Evolutionary conservation across 2,329 filamentous ascomycete species (phyloP), one percentile per base, ranked within the genome.

Genomic region (Colletotrichum lupini): DNA sequence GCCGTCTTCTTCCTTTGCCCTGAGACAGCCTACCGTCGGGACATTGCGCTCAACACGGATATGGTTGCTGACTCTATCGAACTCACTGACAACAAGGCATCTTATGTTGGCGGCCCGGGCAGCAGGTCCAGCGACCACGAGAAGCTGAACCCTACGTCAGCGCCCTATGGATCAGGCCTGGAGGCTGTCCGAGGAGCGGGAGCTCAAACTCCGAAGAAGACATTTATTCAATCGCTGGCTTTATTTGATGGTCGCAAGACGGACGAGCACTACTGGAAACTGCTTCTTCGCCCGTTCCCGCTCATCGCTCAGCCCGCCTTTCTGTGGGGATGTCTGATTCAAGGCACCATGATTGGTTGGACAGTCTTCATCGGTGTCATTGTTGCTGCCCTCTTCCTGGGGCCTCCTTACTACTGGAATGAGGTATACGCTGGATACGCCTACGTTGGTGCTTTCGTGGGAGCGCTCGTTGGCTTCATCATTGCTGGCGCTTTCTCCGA

Each of bases 271-370:
- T 96, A 96, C 82, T 87, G 85, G 82, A 89, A 90, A 74, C 84
- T 92, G 8, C 78, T 91, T 19, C 78, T 92, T n/a, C 90, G 95
- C 3, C 96, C 95, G 0, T 92, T 98, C 66, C 94, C 94, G 0
- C 88, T 98, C 1, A 92, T 97, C 77, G 81, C 93, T 7, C 95
- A 98, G 80, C 95, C 95, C 0, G 94, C 94, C 8, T 94, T 98
- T 77, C 82, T 97, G 53, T 98, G 95, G 94, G 87, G 86, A 28
- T 87, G 87, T 78, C 86, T 98, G 4, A 94, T 95, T 62, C 95
- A 98, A 86, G 95, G 95, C 19, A 91, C 94, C 5, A 90, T 98
- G 79, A 98, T 98, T 78, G 96, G 95, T 76, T 98, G 96, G 95
- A 97, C 95, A 1, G 94, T 98, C 19, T 94, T 98, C 79, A 96